A percentile compares a stretch with the other conserved stretches of the same genome.
phyloP scores from a whole-genome alignment of 2,329 filamentous ascomycete genomes.

The Phoma sp. region DNA sequence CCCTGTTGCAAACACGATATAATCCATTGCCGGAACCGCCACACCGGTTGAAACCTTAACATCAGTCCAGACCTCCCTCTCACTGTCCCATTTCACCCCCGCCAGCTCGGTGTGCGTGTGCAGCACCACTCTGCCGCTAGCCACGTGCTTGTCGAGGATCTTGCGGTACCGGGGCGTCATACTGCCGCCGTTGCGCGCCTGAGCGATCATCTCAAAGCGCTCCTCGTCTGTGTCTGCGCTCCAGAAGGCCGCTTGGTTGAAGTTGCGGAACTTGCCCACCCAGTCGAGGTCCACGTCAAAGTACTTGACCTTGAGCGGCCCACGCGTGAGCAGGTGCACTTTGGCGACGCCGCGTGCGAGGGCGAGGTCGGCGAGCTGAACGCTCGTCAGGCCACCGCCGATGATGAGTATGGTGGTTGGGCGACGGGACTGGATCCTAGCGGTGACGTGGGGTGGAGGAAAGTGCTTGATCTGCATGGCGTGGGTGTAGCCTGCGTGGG shows the following conservation, averaged over 20 bases:
- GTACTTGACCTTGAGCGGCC: constrained; percentile 68
- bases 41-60: constrained; percentile 58
- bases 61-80: constrained; percentile 46
- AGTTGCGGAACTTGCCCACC: constrained; percentile 83
- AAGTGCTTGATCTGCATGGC: constrained; percentile 67
- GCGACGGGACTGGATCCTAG: constrained; percentile 56
- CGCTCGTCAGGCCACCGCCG: constrained; percentile 77
- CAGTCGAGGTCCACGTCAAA: constrained; percentile 79
- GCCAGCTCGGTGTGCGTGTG: constrained; percentile 64
- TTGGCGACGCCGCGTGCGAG: constrained; percentile 69
- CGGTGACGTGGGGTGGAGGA: constrained; percentile 59
- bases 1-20: constrained; percentile 79
- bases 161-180: constrained; percentile 73
- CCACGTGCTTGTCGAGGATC: constrained; percentile 66
- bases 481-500: constrained; percentile 64
- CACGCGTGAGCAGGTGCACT: constrained; percentile 73
- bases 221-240: constrained; percentile 74
- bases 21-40: constrained; percentile 62
- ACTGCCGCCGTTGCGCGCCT: constrained; percentile 76
- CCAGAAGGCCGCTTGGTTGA: constrained; percentile 78
- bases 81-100: constrained; percentile 58
- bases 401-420: constrained; percentile 71
- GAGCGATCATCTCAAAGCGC: constrained; percentile 67
- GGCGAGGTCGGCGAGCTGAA: constrained; percentile 72
- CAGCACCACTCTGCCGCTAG: constrained; percentile 60